Evolutionary conservation across 2,329 filamentous ascomycete genomes (phyloP), one percentile per base, ranked within the genome.

Genomic region (Diplocarpon rosae): DNA sequence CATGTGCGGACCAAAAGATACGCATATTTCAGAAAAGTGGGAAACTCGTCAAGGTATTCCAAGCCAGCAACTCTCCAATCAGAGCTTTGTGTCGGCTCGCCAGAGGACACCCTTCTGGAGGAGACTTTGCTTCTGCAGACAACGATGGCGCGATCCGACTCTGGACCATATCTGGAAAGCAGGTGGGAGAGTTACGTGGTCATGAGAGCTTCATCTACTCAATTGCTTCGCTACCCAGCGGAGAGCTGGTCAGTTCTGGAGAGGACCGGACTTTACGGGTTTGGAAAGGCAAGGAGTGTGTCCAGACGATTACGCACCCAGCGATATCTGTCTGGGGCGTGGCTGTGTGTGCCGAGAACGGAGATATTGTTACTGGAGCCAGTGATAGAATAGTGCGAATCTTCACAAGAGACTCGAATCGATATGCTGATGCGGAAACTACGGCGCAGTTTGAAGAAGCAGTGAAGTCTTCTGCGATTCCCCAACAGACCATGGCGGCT

Each of bases 201-300:
- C 93, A 98, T 58, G 88, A 94, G 46, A 93, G 83, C 60, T 98
- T 95, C 62, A 92, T 98, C 46, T 98, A 98, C 64, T 83, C 85
- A 6, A 67, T 98, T 12, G 73, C 83, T 1, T 73, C 76, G 16
- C 67, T 94, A 9, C 85, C 90, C 0, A 80, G 83, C 0, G 90
- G 90, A 5, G 88, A 95, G 60, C 70, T 98, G 27, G 83, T 93
- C 39, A 96, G 90, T 63, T 80, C 87, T 1, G 88, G 88, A 14
- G 92, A 98, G 64, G 92, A 98, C 65, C 78, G 92, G n/a, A 95
- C 92, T 0, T 78, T 94, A 29, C 77, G 87, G 42, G 70, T 98
- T 60, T 98, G 93, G 92, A 81, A 76, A 54, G 85, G 83, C 36
- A 75, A 70, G 12, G 73, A 88, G 45, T 96, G 90, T 61, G 67